Evolutionary conservation across 176 grass and related monocot genomes (phyloP).

Genomic region (Bromus sterilis): DNA sequence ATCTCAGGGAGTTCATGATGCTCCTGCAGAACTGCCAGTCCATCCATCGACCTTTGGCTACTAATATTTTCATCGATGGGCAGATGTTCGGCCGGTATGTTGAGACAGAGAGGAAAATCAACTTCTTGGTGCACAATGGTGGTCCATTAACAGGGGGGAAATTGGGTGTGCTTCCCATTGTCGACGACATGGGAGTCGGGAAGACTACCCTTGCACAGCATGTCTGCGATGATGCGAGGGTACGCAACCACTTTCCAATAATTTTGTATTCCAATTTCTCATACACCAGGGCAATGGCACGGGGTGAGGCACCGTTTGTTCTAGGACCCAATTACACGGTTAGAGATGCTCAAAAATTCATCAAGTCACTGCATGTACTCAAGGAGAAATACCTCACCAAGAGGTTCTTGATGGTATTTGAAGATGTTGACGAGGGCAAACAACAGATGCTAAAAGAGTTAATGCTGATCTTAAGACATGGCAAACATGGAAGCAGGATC

Average conservation of each 20-base stretch:
- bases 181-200: not conserved
- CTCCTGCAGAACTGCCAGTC: not conserved
- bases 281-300: too few species aligned
- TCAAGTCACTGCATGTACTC: not conserved
- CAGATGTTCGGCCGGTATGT: conserved; percentile 20
- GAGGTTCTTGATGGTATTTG: not conserved
- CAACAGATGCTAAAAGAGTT: not conserved
- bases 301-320: too few species aligned
- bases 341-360: too few species aligned
- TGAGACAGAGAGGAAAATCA: not conserved
- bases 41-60: not conserved
- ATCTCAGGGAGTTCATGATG: conserved; percentile 9
- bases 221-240: too few species aligned
- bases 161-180: not conserved
- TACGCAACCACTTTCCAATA: too few species aligned
- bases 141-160: accelerated
- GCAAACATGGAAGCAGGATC: not conserved
- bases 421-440: not conserved
- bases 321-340: too few species aligned
- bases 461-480: not conserved
- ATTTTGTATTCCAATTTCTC: too few species aligned
- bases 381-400: not conserved
- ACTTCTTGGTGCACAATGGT: not conserved
- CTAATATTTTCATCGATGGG: not conserved
- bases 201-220: too few species aligned